Evolutionary conservation across 2,329 filamentous ascomycete genomes (phyloP), one percentile per base, ranked within the genome.

Genomic region (Dryadomyces sulphureus): DNA sequence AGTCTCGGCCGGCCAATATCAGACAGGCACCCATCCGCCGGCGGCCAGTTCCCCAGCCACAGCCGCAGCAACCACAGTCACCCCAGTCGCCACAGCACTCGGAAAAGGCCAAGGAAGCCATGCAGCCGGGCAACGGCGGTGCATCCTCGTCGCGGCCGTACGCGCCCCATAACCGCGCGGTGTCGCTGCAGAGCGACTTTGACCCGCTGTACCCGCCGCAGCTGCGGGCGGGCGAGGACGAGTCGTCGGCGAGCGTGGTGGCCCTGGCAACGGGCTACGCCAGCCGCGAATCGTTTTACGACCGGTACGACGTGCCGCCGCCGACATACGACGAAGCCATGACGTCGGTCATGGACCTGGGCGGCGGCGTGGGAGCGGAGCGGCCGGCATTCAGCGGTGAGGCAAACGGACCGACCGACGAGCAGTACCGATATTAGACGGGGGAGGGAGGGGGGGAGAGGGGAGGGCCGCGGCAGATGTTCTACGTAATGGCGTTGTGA

Each of bases 251-350:
- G 24, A 17, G 34, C 32, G 0, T n/a, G n/a, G 7, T 17, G 35
- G 32, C 38, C 39, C 5, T 32, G 19, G 27, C 38, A 3, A n/a
- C n/a, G 7, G 25, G 32, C n/a, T 43, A 30, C 5, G 48, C 43
- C 32, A 39, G 35, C 32, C 43, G 41, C 19, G 36, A 32, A 7
- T 32, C 35, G 11, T 17, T 17, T 32, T 68, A 60, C 1, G 61
- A 66, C 17, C 57, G 60, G 0, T 69, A 75, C 52, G 81, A 86
- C 27, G 87, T 92, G 47, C 85, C 87, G n/a, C 89, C 90, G 17
- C 89, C 89, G 7, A 94, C 86, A 56, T 96, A 96, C 58, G 88
- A 94, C 62, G 89, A 95, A 62, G 88, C 87, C 12, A 81, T 95
- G 64, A 88, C 87, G 7, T 81, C 85, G 52, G 76, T 80, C 48